Evolutionary conservation across 306 rosid species (phyloP).

Genomic region (cucumber (Cucumis sativus)): DNA sequence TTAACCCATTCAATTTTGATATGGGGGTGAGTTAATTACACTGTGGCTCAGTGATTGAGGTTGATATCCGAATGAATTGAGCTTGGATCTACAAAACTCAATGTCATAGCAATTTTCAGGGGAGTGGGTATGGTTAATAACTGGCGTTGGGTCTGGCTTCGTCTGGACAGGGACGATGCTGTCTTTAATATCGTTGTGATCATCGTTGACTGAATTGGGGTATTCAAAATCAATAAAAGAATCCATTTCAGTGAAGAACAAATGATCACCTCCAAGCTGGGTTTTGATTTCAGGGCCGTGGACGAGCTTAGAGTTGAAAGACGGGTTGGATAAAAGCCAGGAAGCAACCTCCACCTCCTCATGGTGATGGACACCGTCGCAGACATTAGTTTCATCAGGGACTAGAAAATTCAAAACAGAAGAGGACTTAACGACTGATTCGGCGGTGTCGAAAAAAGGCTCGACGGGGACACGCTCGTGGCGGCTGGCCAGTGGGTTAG

Average conservation of each 20-base stretch:
- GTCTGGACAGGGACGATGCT: conserved; percentile 87
- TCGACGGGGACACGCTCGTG: conserved; percentile 88
- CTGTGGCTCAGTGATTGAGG: conserved; percentile 74
- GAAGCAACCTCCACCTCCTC: conserved; percentile 19
- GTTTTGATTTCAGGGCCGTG: conserved; percentile 49
- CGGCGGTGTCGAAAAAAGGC: conserved; percentile 60
- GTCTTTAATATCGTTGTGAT: conserved; percentile 29
- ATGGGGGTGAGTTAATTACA: conserved; percentile 25
- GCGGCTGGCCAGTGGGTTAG: conserved; percentile 78
- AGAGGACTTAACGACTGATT: conserved; percentile 36
- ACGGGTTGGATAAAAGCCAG: conserved; percentile 45
- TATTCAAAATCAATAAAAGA: conserved; percentile 68
- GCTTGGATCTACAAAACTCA: conserved; percentile 75
- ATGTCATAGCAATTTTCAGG: conserved; percentile 49
- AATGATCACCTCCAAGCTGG: conserved; percentile 2
- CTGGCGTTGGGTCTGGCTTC: conserved; percentile 19
- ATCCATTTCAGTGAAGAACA: conserved; percentile 57
- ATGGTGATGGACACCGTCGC: conserved; percentile 9
- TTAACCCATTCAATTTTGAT: background rate
- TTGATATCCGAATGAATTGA: conserved; percentile 49
- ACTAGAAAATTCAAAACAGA: conserved; percentile 19
- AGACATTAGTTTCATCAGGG: conserved; percentile 10
- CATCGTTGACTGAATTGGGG: conserved; percentile 27
- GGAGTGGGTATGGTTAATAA: conserved; percentile 22
- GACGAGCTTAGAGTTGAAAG: conserved; percentile 28